These are phyloP conservation scores for Amaranthus hypochondriacus DNA, from an alignment of 148 eudicot genomes.

Conservation along the genomic window DNA sequence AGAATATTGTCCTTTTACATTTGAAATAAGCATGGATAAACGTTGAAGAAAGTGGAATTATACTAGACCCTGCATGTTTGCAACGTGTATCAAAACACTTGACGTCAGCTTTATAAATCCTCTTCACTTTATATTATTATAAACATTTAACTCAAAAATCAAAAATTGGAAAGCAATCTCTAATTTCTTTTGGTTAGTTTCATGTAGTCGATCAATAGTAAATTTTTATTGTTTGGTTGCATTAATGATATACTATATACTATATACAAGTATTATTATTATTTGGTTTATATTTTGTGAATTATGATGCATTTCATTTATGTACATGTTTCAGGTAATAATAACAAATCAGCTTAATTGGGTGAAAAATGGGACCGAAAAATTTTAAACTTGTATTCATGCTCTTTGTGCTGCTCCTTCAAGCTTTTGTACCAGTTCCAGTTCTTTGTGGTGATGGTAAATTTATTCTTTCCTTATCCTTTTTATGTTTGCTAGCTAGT, in stretches of 20 bases:
- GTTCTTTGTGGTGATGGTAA: conserved; percentile 29
- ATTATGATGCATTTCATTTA: background rate
- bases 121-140: background rate
- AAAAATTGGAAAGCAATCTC: no score
- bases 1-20: no score
- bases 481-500: background rate
- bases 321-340: background rate
- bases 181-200: no score
- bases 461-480: no score
- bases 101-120: background rate
- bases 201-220: no score
- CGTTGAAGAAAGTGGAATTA: background rate
- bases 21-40: background rate
- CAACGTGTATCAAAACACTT: conserved; percentile 17
- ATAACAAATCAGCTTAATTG: background rate
- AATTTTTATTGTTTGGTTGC: no score
- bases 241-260: no score
- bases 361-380: conserved; percentile 8
- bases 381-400: background rate
- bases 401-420: conserved; percentile 20
- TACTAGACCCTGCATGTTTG: conserved; percentile 18
- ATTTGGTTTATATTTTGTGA: no score
- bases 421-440: conserved; percentile 16
- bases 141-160: background rate
- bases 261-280: no score